A percentile compares a stretch with the other conserved stretches of the same genome.
Conservation (phyloP, 352 stramenopile genomes). For the Pythium aristosporum region DNA sequence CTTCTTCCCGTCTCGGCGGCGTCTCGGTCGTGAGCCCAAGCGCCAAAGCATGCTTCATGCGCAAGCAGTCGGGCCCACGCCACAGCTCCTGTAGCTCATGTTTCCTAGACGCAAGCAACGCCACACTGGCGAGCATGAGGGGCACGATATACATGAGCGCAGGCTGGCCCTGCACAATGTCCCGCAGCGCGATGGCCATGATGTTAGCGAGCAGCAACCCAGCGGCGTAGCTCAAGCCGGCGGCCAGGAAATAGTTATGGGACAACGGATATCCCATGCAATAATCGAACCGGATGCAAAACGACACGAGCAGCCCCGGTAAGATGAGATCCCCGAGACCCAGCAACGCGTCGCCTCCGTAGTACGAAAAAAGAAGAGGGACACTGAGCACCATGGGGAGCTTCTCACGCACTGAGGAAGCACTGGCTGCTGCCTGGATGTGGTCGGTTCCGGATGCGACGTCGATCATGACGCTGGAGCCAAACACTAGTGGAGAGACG, state of each 20-base stretch:
- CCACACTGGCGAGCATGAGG: conserved; percentile 73
- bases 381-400: conserved; percentile 81
- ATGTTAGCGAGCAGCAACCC: conserved; percentile 92
- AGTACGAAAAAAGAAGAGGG: conserved; percentile 86
- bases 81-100: conserved; percentile 76
- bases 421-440: conserved; percentile 9
- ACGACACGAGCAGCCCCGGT: conserved; percentile 90
- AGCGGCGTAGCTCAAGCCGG: conserved; percentile 79
- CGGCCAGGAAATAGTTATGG: conserved; percentile 74
- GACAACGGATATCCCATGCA: conserved; percentile 51
- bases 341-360: conserved; percentile 88
- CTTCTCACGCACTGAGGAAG: conserved; percentile 21
- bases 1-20: conserved; percentile 16
- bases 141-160: conserved; percentile 96
- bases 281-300: conserved; percentile 91
- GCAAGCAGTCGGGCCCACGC: conserved; percentile 51
- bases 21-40: conserved; percentile 1
- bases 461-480: conserved; percentile 90
- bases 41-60: conserved; percentile 19
- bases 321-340: conserved; percentile 94
- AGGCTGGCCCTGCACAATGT: conserved; percentile 87
- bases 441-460: conserved; percentile 71
- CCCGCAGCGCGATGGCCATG: conserved; percentile 89
- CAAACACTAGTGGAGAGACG: conserved; percentile 83
- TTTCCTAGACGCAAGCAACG: conserved; percentile 47